These are phyloP conservation scores for Penicillium argentinense DNA, from an alignment of 495 filamentous ascomycete genomes.

Conservation along the genomic window DNA sequence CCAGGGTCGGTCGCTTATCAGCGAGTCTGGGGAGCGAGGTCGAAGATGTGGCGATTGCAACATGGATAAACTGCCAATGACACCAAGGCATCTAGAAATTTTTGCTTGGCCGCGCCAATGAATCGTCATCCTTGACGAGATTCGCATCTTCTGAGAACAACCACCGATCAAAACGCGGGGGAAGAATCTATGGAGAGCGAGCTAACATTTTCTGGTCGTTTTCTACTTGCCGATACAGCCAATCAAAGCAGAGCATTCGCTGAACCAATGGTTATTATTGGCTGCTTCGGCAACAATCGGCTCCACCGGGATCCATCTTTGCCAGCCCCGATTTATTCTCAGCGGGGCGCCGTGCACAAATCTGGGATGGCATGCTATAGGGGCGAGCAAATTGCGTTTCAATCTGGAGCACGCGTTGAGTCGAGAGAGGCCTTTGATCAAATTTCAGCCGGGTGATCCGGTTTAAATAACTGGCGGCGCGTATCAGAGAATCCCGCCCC, in stretches of 20 bases:
- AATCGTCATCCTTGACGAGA: not conserved
- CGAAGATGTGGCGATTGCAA: not conserved
- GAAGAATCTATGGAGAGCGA: not conserved
- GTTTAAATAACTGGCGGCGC: too few relatives aligned
- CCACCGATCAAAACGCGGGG: constrained; percentile 7
- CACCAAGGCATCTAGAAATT: not conserved
- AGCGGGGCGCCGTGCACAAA: too few relatives aligned
- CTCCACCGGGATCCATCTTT: not conserved
- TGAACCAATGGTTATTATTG: not conserved
- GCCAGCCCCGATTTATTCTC: not conserved
- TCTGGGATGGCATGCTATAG: too few relatives aligned
- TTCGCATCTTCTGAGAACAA: not conserved
- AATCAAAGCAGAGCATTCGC: not conserved
- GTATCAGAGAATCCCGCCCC: too few relatives aligned
- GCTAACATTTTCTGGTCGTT: not conserved
- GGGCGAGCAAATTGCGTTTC: too few relatives aligned
- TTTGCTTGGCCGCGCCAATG: not conserved
- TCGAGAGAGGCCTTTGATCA: too few relatives aligned
- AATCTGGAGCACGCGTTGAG: too few relatives aligned
- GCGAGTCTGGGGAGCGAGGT: not conserved
- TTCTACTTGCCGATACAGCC: constrained; percentile 8
- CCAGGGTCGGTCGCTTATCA: not conserved
- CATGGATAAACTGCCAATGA: not conserved
- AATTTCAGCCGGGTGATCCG: too few relatives aligned
- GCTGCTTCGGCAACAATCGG: constrained; percentile 2